Percentiles rank a stretch among this genome's conserved stretches.
Conservation (phyloP, 805 yeast species). For the Suhomyces prunicola region DNA sequence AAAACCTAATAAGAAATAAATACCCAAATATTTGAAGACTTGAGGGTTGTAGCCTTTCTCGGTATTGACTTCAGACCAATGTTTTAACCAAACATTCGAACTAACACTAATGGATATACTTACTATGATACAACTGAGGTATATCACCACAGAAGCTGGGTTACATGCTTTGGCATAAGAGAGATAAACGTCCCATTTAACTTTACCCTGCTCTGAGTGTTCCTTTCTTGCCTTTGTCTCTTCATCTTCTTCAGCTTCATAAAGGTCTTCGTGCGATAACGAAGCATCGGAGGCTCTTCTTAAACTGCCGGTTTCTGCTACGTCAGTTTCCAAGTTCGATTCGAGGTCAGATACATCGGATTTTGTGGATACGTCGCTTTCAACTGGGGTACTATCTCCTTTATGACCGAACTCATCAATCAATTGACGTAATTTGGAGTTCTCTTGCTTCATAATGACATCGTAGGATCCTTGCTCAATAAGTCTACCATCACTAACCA, state of each 20-base stretch:
- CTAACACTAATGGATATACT: conserved; percentile 61
- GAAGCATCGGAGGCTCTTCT: conserved; percentile 65
- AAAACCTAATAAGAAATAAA: conserved; percentile 75
- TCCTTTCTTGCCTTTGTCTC: conserved; percentile 55
- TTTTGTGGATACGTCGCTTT: conserved; percentile 13
- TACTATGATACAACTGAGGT: conserved; percentile 51
- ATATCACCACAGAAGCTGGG: conserved; percentile 56
- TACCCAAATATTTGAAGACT: conserved; percentile 65
- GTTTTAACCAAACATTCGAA: conserved; percentile 89
- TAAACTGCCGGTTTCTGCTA: conserved; percentile 36
- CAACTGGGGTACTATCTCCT: conserved; percentile 15
- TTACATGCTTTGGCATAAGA: conserved; percentile 90
- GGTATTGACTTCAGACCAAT: conserved; percentile 93
- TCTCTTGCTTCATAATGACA: conserved; percentile 44
- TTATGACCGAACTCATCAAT: conserved; percentile 62
- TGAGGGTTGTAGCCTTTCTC: conserved; percentile 66
- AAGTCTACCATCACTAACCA: conserved; percentile 68
- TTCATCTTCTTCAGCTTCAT: conserved; percentile 33
- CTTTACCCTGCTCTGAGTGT: conserved; percentile 89
- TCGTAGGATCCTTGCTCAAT: conserved; percentile 63
- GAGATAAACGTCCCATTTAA: conserved; percentile 78
- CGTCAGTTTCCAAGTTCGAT: conserved; percentile 26
- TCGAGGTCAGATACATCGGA: conserved; percentile 3
- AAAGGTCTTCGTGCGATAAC: conserved; percentile 32
- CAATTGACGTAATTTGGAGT: conserved; percentile 50